Base-by-base conservation (phyloP, 2,329 filamentous ascomycete genomes). In the Claviceps purpurea region DNA sequence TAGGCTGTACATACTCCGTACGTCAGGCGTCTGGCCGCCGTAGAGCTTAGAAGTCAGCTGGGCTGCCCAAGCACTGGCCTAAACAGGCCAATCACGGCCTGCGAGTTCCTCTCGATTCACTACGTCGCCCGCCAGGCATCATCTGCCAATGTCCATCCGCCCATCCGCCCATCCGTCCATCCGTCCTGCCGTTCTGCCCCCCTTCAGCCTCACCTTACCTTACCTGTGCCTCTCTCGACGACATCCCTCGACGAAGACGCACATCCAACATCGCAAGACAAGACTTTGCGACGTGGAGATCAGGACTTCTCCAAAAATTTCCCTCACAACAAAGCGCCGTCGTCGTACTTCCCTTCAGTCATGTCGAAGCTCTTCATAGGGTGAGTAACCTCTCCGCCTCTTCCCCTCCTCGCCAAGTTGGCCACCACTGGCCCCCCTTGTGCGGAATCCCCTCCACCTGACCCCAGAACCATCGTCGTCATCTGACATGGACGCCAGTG, bases 291-390 rank as follows among this genome's bases (percentile, higher is more conserved):
- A 50, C 38, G 16, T 40, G 30, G 42, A 53, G 39, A 42, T 8
- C 22, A 24, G 38, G 5, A 18, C 30, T 22, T 20, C 8, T 34
- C 30, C 3, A 30, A 4, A 10, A 30, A 5, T 20, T 30, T 49
- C 38, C 38, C 13, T 20, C 8, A 13, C 16, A 51, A n/a, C 30
- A 48, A 50, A 24, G 34, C 38, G n/a, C 43, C 50, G 47, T 26
- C 47, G 45, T 45, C 51, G 22, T 55, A 56, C 38, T 26, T 53
- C 53, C 54, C 52, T 56, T 47, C 53, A 60, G 68, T 64, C 68
- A 95, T 95, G 90, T 84, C 89, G 55, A 96, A 96, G 72, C 80
- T 96, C 63, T 96, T 96, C 69, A 88, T 95, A 69, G 89, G 89
- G 89, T 95, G 77, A 74, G 85, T 37, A 43, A 42, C 24, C 42